Evolutionary conservation across 2,329 filamentous ascomycete species (phyloP), one percentile per base, ranked within the genome.

Genomic region (Hansfordia pulvinata): DNA sequence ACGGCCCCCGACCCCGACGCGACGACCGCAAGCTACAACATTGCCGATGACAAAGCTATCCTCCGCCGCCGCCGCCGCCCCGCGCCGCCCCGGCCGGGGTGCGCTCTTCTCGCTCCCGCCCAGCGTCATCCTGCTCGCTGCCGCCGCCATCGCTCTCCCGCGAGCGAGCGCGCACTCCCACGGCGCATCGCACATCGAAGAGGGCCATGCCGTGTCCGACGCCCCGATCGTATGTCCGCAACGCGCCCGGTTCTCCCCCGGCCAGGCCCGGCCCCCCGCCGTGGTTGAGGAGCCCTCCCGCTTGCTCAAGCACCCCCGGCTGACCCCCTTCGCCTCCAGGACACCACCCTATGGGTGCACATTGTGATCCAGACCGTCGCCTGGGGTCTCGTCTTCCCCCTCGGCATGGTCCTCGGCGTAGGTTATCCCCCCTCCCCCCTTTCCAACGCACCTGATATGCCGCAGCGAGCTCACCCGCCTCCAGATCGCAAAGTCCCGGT

Each of bases 321-420:
- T n/a, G n/a, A n/a, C n/a, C n/a, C n/a, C n/a, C n/a, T n/a, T n/a
- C n/a, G 21, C 14, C 23, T 38, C 15, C 37, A 76, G 69, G 90
- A 96, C 51, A 67, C 76, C 21, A 83, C 75, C 43, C 55, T 98
- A 70, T 98, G 90, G 90, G 65, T 78, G 40, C 90, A 98, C 55
- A 96, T 98, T 44, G 65, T 93, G 33, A 54, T 93, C 23, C 86
- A 93, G 64, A 78, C 76, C 50, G 46, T 90, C 31, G 74, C 85
- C 31, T 96, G 92, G 62, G 90, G 90, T 34, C 64, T 98, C 40
- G 70, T 96, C 32, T 96, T 93, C 45, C 90, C 90, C 8, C 65
- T 83, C 10, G 90, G 90, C 41, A 96, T 98, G 88, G 85, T 96
- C 21, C 62, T 94, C 11, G 88, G 88, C 32, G 82, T 90, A 70